phyloP scores from a whole-genome alignment of 1,284 basidiomycete species.

The Pseudozyma sp. region DNA sequence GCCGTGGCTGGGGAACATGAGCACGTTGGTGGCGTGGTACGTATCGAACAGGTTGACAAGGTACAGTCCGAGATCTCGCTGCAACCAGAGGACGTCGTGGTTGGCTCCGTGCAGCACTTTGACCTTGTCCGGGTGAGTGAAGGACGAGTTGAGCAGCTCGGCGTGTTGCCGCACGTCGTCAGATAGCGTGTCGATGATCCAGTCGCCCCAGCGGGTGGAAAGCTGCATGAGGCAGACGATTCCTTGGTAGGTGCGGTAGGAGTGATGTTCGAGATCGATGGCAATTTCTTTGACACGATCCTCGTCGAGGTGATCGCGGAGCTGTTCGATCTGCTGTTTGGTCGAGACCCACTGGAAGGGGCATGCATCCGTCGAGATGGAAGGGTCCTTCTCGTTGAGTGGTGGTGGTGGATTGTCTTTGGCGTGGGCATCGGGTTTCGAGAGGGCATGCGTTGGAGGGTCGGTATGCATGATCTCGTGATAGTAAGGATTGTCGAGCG shows the following conservation, averaged over 20 bases:
- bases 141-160: slow-evolving; percentile 75
- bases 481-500: slow-evolving; percentile 64
- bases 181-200: slow-evolving; percentile 83
- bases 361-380: slow-evolving; percentile 76
- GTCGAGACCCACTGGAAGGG: slow-evolving; percentile 82
- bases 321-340: slow-evolving; percentile 73
- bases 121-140: slow-evolving; percentile 84
- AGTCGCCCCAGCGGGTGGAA: slow-evolving; percentile 85
- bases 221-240: slow-evolving; percentile 89
- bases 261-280: slow-evolving; percentile 93
- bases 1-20: slow-evolving; percentile 79
- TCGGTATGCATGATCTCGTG: slow-evolving; percentile 57
- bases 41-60: slow-evolving; percentile 96
- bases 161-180: slow-evolving; percentile 78
- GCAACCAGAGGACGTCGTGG: slow-evolving; percentile 93
- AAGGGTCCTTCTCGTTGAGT: slow-evolving; percentile 51
- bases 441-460: slow-evolving; percentile 66
- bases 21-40: slow-evolving; percentile 87
- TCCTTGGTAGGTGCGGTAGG: slow-evolving; percentile 83
- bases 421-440: slow-evolving; percentile 24
- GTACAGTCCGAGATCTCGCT: slow-evolving; percentile 93
- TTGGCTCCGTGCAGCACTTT: slow-evolving; percentile 91
- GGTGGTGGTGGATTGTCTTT: slow-evolving; percentile 50
- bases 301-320: slow-evolving; percentile 74
- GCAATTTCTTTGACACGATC: slow-evolving; percentile 80